These are phyloP conservation scores for Fusarium nematophilum DNA, from an alignment of 2,329 filamentous ascomycete species.

Conservation along the genomic window DNA sequence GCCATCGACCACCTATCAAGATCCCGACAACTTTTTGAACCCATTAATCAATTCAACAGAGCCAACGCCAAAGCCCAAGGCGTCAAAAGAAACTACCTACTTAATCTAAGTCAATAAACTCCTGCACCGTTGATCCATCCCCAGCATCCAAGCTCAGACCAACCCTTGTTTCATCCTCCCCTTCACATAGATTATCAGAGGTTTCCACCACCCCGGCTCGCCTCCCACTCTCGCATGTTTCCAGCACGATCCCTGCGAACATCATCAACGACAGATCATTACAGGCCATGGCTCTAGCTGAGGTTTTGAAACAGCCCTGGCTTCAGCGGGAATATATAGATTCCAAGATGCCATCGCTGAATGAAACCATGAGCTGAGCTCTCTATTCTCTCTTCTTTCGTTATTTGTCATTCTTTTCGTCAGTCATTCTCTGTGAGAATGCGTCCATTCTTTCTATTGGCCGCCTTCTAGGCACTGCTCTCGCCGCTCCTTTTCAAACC, in stretches of 20 bases:
- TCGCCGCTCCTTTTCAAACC: conserved; percentile 30
- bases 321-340: conserved; percentile 28
- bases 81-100: too few species aligned
- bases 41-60: too few species aligned
- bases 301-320: conserved; percentile 7
- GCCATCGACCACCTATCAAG: conserved; percentile 6
- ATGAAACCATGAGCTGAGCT: too few species aligned
- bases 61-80: too few species aligned
- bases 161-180: conserved; percentile 32
- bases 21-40: background rate
- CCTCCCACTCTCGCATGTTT: conserved; percentile 24
- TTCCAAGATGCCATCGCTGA: background rate
- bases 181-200: conserved; percentile 33
- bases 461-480: conserved; percentile 24
- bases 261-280: conserved; percentile 1
- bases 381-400: background rate
- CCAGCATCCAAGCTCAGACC: conserved; percentile 11
- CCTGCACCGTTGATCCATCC: too few species aligned
- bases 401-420: conserved; percentile 9
- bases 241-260: background rate
- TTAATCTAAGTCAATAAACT: too few species aligned
- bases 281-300: background rate
- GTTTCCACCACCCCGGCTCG: conserved; percentile 15
- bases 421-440: conserved; percentile 33
- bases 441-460: conserved; percentile 39